Evolutionary conservation across 192 early-diverging fungal species (phyloP).

Genomic region (Globomyces pollinis-pini): DNA sequence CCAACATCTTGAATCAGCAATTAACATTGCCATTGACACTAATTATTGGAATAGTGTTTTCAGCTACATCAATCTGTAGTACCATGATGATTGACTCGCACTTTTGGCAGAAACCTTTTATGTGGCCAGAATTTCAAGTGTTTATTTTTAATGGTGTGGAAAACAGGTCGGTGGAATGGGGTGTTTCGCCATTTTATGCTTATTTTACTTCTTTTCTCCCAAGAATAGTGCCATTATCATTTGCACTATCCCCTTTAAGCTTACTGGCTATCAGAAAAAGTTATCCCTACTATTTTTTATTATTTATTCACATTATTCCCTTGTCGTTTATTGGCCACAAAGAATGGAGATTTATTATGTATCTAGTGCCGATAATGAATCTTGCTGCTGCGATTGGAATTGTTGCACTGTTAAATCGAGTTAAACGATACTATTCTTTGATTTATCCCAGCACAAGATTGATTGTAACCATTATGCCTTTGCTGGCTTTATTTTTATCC

Average conservation of each 20-base stretch:
- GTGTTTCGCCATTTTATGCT: conserved; percentile 59
- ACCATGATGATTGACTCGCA: conserved; percentile 63
- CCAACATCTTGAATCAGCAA: conserved; percentile 22
- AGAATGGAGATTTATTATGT: conserved; percentile 92
- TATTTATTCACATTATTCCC: conserved; percentile 25
- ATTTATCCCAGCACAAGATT: not conserved
- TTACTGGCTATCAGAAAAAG: conserved; percentile 1
- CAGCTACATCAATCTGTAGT: conserved; percentile 17
- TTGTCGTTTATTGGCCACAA: conserved; percentile 84
- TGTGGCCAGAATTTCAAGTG: conserved; percentile 69
- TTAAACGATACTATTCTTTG: conserved; percentile 12
- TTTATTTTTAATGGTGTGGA: conserved; percentile 72
- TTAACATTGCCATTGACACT: not conserved
- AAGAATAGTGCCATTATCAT: conserved; percentile 58
- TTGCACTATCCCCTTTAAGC: conserved; percentile 58
- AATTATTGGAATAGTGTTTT: not conserved
- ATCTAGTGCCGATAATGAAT: conserved; percentile 75
- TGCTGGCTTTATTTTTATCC: conserved; percentile 7
- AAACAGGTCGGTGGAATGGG: conserved; percentile 55
- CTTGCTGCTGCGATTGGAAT: conserved; percentile 52
- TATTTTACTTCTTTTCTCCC: conserved; percentile 74
- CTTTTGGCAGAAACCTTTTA: conserved; percentile 58
- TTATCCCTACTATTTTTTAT: not conserved
- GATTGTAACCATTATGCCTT: conserved; percentile 2
- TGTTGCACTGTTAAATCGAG: not conserved